phyloP scores from a whole-genome alignment of 768 basidiomycete genomes.

The Epithele typhae region DNA sequence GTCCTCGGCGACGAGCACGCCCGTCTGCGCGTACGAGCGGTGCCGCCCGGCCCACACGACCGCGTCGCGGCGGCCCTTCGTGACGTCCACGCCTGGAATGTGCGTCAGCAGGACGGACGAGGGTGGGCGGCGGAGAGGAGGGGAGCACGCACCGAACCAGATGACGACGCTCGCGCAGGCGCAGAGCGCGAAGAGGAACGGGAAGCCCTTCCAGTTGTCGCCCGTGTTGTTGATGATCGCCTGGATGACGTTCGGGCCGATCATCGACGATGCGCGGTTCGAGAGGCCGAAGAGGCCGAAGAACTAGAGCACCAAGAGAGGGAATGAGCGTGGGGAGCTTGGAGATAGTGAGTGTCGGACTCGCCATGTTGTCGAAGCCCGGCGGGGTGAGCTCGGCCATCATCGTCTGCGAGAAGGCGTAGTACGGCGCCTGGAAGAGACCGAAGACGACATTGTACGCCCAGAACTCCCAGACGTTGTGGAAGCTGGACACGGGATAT shows the following conservation, averaged over 20 bases:
- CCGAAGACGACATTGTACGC: constrained; percentile 79
- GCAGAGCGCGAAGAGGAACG: constrained; percentile 77
- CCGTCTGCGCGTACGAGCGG: constrained; percentile 21
- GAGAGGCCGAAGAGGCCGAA: constrained; percentile 85
- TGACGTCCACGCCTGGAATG: constrained; percentile 30
- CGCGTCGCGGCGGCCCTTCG: constrained; percentile 34
- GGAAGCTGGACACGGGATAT: constrained; percentile 42
- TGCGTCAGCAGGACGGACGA: neutral
- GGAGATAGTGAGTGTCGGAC: no score
- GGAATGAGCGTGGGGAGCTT: neutral
- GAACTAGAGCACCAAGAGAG: no score
- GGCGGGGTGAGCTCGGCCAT: constrained; percentile 87
- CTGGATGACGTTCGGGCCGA: constrained; percentile 83
- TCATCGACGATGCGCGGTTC: constrained; percentile 82
- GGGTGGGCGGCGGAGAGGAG: neutral
- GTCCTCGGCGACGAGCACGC: constrained; percentile 4
- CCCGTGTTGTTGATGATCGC: constrained; percentile 72
- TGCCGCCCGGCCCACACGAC: constrained; percentile 34
- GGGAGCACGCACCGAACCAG: constrained; percentile 52
- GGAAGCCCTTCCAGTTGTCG: constrained; percentile 81
- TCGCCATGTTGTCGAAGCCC: constrained; percentile 79
- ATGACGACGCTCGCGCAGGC: constrained; percentile 63
- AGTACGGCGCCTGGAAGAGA: constrained; percentile 83
- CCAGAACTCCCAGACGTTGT: constrained; percentile 88
- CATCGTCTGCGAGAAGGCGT: constrained; percentile 82